Base-by-base conservation (phyloP, 1,284 basidiomycete species). In the Cutaneotrichosporon cavernicola region DNA sequence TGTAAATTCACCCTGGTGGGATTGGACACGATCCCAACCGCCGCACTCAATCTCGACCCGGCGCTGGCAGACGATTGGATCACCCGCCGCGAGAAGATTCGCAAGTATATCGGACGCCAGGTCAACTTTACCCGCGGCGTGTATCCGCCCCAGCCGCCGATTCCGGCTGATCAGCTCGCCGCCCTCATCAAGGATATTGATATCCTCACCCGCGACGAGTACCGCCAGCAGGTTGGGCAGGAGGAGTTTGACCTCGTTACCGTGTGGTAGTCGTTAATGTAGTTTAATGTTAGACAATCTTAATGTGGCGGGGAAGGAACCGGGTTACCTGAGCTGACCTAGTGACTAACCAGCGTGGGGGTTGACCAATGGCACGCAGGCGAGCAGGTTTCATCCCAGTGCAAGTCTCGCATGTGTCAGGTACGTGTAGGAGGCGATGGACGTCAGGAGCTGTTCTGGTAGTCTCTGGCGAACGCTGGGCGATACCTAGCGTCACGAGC, bases 51-150 rank as follows among this genome's bases (percentile, higher is more conserved):
- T 32, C 32, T 59, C n/a, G 22, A 49, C 6, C n/a, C 10, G 7
- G 55, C 26, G 21, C 22, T 56, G 10, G 58, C 16, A 2, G 34
- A 51, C n/a, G 58, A 59, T 21, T 59, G 58, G 58, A 34, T 47
- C 8, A 13, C 58, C 2, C 47, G 58, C 21, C 58, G 58, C 1
- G 58, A 59, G 34, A 34, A n/a, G 31, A 59, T 59, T 47, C 47
- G 58, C 32, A 34, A 34, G n/a, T 49, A 26, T 8, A 59, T 59
- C 21, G 58, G 58, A 6, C 36, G 34, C 10, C 58, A 59, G 34
- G 34, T 59, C 32, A 59, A 50, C 47, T 59, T 59, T 31, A 59
- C 58, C 8, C 58, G 58, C 7, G 34, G 47, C 47, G 58, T 59
- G 18, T 50, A 49, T n/a, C 58, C 58, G 6, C 58, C 58, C 9